Evolutionary conservation across 192 early-diverging fungal genomes (phyloP).

Genomic region (Piromyces sp.): DNA sequence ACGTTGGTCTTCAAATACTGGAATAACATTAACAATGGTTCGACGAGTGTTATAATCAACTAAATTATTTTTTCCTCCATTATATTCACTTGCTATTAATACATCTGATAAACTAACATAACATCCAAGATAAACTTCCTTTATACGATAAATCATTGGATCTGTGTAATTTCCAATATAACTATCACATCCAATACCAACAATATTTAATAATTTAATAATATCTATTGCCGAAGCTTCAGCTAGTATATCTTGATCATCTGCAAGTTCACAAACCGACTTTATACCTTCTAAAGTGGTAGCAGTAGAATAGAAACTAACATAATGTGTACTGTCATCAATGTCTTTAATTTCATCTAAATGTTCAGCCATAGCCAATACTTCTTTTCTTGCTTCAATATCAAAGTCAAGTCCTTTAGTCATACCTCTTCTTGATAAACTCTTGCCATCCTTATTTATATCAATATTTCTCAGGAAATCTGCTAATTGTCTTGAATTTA

Average conservation of each 20-base stretch:
- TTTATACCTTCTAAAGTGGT: conserved; percentile 13
- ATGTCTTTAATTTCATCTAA: conserved; percentile 8
- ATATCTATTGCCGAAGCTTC: neutral
- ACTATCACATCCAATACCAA: conserved; percentile 9
- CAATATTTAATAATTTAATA: conserved; percentile 14
- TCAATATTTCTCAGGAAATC: conserved; percentile 10
- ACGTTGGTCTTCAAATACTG: too few relatives aligned
- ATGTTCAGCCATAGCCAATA: conserved; percentile 7
- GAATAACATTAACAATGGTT: too few relatives aligned
- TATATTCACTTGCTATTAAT: conserved; percentile 3
- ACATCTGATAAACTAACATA: conserved; percentile 7
- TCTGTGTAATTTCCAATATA: conserved; percentile 11
- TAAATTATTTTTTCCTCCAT: neutral
- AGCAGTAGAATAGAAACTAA: conserved; percentile 12
- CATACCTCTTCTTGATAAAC: conserved; percentile 8
- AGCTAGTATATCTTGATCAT: conserved; percentile 4
- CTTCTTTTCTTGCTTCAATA: conserved; percentile 4
- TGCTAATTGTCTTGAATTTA: conserved; percentile 13
- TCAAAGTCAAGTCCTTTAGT: conserved; percentile 11
- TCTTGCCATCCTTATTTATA: conserved; percentile 7
- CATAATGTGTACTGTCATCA: conserved; percentile 9
- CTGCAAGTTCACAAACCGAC: conserved; percentile 10
- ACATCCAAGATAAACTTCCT: conserved; percentile 7
- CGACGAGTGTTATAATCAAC: neutral
- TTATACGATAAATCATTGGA: conserved; percentile 10